Percentiles rank a stretch among this genome's conserved stretches.
Evolutionary conservation across 2,329 filamentous ascomycete species (phyloP).

Genomic region (Pestalotiopsis sp.): DNA sequence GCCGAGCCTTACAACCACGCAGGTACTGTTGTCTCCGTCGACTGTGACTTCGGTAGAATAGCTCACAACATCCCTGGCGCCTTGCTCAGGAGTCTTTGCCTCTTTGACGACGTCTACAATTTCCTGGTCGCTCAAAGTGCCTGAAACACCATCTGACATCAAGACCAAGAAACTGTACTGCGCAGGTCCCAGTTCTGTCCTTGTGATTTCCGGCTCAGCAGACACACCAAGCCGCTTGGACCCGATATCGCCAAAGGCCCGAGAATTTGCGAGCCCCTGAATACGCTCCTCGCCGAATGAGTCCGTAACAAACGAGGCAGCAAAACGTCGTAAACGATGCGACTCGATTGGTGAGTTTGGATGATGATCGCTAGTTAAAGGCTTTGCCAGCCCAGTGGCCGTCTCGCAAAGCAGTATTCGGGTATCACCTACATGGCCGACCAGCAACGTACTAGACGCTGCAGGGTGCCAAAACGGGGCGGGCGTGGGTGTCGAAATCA

Average conservation of each 20-base stretch:
- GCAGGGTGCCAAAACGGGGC: conserved; percentile 95
- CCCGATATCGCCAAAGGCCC: conserved; percentile 89
- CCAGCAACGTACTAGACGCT: conserved; percentile 79
- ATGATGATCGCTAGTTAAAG: conserved; percentile 89
- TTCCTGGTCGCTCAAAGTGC: conserved; percentile 86
- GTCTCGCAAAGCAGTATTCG: conserved; percentile 89
- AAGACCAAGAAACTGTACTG: conserved; percentile 90
- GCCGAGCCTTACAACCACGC: conserved; percentile 66
- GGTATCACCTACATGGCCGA: conserved; percentile 92
- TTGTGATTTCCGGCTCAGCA: conserved; percentile 86
- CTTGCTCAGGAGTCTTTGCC: conserved; percentile 86
- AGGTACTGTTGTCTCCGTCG: conserved; percentile 70
- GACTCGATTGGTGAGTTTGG: conserved; percentile 86
- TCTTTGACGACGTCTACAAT: conserved; percentile 97
- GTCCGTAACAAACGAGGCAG: conserved; percentile 84
- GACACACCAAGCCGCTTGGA: conserved; percentile 92
- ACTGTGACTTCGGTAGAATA: conserved; percentile 85
- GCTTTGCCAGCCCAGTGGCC: conserved; percentile 74
- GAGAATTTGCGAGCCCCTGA: conserved; percentile 88
- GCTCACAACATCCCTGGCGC: conserved; percentile 74
- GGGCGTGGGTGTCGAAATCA: conserved; percentile 90
- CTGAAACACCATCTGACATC: conserved; percentile 86
- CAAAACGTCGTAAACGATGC: conserved; percentile 81
- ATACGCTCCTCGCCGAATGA: conserved; percentile 98
- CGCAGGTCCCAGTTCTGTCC: conserved; percentile 77